Base-by-base conservation (phyloP, 2,329 filamentous ascomycete genomes). In the Elsinoe arachidis region DNA sequence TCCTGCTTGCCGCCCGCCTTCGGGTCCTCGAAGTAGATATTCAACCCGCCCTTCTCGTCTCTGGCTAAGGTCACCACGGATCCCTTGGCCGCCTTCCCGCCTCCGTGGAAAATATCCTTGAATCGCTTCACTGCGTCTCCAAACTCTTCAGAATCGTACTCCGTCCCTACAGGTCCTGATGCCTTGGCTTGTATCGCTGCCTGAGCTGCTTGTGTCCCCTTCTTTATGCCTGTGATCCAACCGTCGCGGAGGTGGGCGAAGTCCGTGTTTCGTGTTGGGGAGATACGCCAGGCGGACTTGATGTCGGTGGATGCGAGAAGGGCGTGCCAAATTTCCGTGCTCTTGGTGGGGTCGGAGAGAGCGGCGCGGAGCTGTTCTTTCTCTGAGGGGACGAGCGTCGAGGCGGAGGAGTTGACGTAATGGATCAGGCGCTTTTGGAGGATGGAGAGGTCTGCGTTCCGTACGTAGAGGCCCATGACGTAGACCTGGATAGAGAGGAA, bases 401-500 rank as follows among this genome's bases (percentile, higher is more conserved):
- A 95, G 1, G 91, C 92, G 2, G 84, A 73, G 0, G 85, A 80
- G 68, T 89, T 89, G 65, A 95, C 82, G 61, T 83, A 83, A 68
- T 85, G 84, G 60, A 95, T 81, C 30, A 97, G 79, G 44, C 83
- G 81, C 63, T 81, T 78, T 72, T 97, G 92, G 39, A 99, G 78
- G n/a, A 80, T 78, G 3, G 85, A 83, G 59, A 99, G 84, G 67
- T 96, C 90, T 37, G 85, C 77, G 0, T 86, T 92, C 23, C 90
- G 88, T 23, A 97, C 80, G 74, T 99, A 99, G 65, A 95, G 83
- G 14, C 92, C 93, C 0, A 96, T 87, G 15, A 97, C 87, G 74
- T 99, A 99, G 55, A 99, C 93, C 70, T 96, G 86, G 44, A 99
- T 90, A 51, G 82, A 77, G 44, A 97, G 75, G 71, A 97, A 96